A percentile compares a stretch with the other conserved stretches of the same genome.
Conservation (phyloP, 306 rosid genomes). For the Trichosanthes cucumerina region DNA sequence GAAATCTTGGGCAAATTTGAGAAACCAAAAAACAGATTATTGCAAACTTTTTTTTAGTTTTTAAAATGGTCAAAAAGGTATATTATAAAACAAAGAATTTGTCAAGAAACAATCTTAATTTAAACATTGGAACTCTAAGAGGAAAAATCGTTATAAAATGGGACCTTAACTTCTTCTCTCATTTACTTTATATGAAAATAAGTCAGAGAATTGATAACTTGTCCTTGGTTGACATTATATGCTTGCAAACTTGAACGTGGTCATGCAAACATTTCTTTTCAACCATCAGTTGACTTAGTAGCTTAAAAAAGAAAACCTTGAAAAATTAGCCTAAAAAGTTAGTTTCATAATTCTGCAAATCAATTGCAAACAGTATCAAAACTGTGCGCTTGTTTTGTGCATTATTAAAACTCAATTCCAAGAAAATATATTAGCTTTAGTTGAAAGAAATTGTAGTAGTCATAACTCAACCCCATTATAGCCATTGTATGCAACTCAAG, state of each 20-base stretch:
- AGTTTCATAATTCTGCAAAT: neutral
- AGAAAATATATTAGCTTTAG: neutral
- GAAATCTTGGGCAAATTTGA: neutral
- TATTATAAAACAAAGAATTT: neutral
- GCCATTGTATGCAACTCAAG: conserved; percentile 1
- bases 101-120: no score
- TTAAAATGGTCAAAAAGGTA: neutral
- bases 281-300: neutral
- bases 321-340: neutral
- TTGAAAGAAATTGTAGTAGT: neutral
- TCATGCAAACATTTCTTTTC: neutral
- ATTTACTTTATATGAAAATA: no score
- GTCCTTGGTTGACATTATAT: neutral
- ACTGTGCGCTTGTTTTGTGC: neutral
- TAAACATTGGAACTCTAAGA: no score
- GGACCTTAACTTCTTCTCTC: neutral
- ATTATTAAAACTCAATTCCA: neutral
- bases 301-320: neutral
- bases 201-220: neutral
- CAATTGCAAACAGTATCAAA: neutral
- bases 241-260: neutral
- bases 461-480: neutral
- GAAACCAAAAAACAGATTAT: neutral
- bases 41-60: neutral
- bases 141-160: neutral